phyloP scores from a whole-genome alignment of 176 grass and related monocot species.

The Melocanna baccifera region DNA sequence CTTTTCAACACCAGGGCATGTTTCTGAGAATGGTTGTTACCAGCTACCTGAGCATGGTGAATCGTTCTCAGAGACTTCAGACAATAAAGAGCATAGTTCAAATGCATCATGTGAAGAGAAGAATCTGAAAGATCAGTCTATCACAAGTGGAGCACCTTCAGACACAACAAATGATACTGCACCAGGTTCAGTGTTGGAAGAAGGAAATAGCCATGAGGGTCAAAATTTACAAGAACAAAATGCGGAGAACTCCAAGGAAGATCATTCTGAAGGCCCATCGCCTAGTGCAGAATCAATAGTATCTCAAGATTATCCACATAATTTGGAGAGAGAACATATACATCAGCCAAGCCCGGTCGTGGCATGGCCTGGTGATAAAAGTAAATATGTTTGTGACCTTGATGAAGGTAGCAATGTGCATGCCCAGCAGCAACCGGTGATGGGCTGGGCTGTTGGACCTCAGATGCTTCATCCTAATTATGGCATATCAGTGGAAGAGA shows the following conservation, averaged over 20 bases:
- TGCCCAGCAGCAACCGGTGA: slow-evolving; percentile 41
- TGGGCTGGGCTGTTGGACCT: slow-evolving; percentile 53
- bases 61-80: slow-evolving; percentile 9
- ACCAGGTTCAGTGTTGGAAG: not conserved
- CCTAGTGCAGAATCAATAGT: slow-evolving; percentile 16
- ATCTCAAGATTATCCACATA: slow-evolving; percentile 33
- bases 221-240: slow-evolving; percentile 26
- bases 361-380: not conserved
- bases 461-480: slow-evolving; percentile 76
- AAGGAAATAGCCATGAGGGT: slow-evolving; percentile 8
- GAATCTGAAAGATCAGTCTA: slow-evolving; percentile 11
- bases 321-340: slow-evolving; percentile 31
- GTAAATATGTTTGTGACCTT: slow-evolving; percentile 15
- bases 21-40: slow-evolving; percentile 20
- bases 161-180: not conserved
- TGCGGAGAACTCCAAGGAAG: not conserved
- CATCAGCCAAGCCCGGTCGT: not conserved
- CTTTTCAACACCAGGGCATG: not conserved
- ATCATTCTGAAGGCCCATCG: not conserved
- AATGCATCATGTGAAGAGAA: slow-evolving; percentile 24
- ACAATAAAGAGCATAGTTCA: slow-evolving; percentile 2
- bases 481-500: slow-evolving; percentile 52
- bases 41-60: slow-evolving; percentile 28
- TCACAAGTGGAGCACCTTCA: not conserved
- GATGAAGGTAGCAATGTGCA: slow-evolving; percentile 23